Evolutionary conservation across 2,329 filamentous ascomycete species (phyloP).

Genomic region (Penicillium griseofulvum): DNA sequence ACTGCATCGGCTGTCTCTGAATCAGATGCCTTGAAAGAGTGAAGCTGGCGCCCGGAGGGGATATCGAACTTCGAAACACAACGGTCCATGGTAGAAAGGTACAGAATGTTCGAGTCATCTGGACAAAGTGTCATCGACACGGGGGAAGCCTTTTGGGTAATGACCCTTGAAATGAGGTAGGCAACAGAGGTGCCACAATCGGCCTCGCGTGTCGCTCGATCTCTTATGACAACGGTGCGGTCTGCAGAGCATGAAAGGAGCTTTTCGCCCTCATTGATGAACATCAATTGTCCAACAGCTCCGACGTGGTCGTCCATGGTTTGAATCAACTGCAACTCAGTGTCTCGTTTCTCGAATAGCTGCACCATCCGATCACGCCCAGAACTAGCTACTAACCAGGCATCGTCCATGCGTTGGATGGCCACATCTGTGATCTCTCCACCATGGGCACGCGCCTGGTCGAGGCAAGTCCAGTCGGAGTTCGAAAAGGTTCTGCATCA

Average conservation of each 20-base stretch:
- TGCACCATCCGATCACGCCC: slow-evolving; percentile 90
- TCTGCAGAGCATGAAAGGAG: slow-evolving; percentile 87
- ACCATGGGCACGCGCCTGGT: slow-evolving; percentile 80
- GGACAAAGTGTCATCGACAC: slow-evolving; percentile 74
- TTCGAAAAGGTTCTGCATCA: slow-evolving; percentile 35
- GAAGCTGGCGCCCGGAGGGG: slow-evolving; percentile 65
- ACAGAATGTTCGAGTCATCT: slow-evolving; percentile 56
- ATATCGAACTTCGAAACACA: slow-evolving; percentile 61
- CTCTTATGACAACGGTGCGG: slow-evolving; percentile 78
- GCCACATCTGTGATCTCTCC: slow-evolving; percentile 81
- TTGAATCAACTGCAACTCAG: slow-evolving; percentile 74
- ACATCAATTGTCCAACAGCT: slow-evolving; percentile 74
- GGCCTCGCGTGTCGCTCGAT: slow-evolving; percentile 66
- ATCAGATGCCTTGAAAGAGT: slow-evolving; percentile 79
- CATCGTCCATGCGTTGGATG: slow-evolving; percentile 62
- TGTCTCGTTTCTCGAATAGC: slow-evolving; percentile 65
- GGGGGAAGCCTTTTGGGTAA: slow-evolving; percentile 82
- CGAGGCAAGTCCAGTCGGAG: slow-evolving; percentile 58
- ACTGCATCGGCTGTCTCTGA: slow-evolving; percentile 77
- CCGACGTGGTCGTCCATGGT: slow-evolving; percentile 90
- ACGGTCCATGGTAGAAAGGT: slow-evolving; percentile 62
- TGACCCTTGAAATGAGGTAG: slow-evolving; percentile 72
- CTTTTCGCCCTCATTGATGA: slow-evolving; percentile 66
- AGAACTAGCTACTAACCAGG: slow-evolving; percentile 72
- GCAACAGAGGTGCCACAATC: slow-evolving; percentile 60